These are phyloP conservation scores for Powellomyces hirtus DNA, from an alignment of 192 early-diverging fungal genomes.

Conservation along the genomic window DNA sequence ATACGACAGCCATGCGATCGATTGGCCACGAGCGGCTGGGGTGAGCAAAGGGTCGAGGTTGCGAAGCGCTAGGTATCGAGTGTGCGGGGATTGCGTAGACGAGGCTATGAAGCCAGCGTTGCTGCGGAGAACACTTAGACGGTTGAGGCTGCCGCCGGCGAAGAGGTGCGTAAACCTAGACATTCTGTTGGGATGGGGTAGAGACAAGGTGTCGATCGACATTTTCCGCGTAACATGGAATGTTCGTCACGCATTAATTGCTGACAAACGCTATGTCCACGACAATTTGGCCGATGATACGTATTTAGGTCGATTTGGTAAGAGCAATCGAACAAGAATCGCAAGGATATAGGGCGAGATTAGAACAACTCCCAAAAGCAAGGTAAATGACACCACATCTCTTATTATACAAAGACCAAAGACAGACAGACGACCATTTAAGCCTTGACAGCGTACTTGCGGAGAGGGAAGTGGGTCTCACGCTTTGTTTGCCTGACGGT, in stretches of 20 bases:
- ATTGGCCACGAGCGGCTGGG: background rate
- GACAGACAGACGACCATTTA: slow-evolving; percentile 28
- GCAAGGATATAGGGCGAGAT: too few species aligned
- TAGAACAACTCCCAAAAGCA: too few species aligned
- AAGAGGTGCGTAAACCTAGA: slow-evolving; percentile 20
- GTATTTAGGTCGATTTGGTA: too few species aligned
- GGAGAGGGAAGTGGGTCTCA: slow-evolving; percentile 82
- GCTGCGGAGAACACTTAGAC: slow-evolving; percentile 7
- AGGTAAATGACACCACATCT: too few species aligned
- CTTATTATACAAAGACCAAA: background rate
- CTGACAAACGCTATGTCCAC: too few species aligned
- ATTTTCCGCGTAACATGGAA: too few species aligned
- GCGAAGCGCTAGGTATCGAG: slow-evolving; percentile 13
- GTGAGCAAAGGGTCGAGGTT: slow-evolving; percentile 11
- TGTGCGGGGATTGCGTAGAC: background rate
- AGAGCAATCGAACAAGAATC: too few species aligned
- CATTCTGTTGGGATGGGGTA: too few species aligned
- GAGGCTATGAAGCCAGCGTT: slow-evolving; percentile 3
- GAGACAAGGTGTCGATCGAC: too few species aligned
- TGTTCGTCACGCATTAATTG: too few species aligned
- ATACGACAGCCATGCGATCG: background rate
- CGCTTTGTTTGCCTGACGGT: slow-evolving; percentile 90
- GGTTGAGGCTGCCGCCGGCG: slow-evolving; percentile 15
- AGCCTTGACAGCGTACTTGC: slow-evolving; percentile 74
- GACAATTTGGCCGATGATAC: too few species aligned